Base-by-base conservation (phyloP, 2,329 filamentous ascomycete species). In the Calonectria montana region DNA sequence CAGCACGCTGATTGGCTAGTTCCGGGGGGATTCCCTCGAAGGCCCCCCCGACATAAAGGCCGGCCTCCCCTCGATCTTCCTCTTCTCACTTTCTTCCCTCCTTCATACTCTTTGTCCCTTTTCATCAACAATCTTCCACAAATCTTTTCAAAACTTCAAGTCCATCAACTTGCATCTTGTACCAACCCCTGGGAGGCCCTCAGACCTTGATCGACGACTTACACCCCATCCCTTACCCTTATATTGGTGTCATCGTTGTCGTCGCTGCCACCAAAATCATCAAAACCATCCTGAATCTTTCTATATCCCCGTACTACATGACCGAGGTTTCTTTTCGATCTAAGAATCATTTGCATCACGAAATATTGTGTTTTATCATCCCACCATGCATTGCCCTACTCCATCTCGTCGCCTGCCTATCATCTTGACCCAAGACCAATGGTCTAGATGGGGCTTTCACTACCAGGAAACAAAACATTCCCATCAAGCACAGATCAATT, bases 11-110 rank as follows among this genome's bases (percentile, higher is more conserved):
- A 78, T 78, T 78, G 77, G 77, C 29, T 55, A 21, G 39, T 23
- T 62, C 25, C 59, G 69, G 77, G 76, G 72, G 37, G 29, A 39
- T 53, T 48, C 50, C 62, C 50, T 62, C 62, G 65, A 59, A 41
- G 53, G 47, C 25, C 48, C 67, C 59, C 66, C 43, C 45, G 57
- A 69, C 74, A 72, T 78, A 78, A 78, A 78, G 75, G 55, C 73
- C 67, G 57, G 63, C 69, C 50, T 69, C 77, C 73, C 75, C 74
- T 71, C 68, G 39, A 62, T 39, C 48, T 29, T 65, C 67, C 57
- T 71, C 53, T 70, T 71, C 67, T 59, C 55, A 21, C 45, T 66
- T 63, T 73, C 75, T 69, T 75, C 73, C 65, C 64, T 72, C 59
- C 73, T 78, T 73, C 71, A 72, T 72, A 65, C 37, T 61, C 50